phyloP scores from a whole-genome alignment of 441 rosid genomes.

The Kokia cookei region DNA sequence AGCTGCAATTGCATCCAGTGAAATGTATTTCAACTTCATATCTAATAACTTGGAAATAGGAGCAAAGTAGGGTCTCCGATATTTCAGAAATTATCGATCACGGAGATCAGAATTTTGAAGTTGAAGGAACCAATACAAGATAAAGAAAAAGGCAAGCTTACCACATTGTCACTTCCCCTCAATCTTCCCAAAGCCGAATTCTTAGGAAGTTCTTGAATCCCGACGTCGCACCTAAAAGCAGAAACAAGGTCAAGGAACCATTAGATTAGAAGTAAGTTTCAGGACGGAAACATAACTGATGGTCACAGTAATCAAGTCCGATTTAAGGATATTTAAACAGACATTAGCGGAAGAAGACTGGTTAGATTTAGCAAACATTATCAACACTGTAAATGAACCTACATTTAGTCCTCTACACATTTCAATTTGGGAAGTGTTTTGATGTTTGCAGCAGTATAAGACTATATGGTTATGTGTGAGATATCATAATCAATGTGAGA shows the following conservation, averaged over 20 bases:
- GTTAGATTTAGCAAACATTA: not conserved
- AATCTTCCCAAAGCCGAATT: conserved; percentile 82
- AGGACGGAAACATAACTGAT: not conserved
- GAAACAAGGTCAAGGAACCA: not conserved
- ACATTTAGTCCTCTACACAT: not conserved
- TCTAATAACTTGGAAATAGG: not conserved
- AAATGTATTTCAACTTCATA: not conserved
- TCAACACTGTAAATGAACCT: not conserved
- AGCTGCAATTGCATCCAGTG: conserved; percentile 35
- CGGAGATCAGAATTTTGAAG: not conserved
- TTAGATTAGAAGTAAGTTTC: not conserved
- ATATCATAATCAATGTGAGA: not conserved
- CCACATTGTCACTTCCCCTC: conserved; percentile 94
- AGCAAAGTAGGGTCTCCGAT: not conserved
- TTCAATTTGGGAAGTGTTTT: not conserved
- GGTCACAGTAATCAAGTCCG: not conserved
- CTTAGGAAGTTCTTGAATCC: conserved; percentile 81
- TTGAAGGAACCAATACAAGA: not conserved
- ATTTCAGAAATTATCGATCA: not conserved
- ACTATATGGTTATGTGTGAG: not conserved
- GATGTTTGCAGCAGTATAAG: not conserved
- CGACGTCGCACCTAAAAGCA: conserved; percentile 70
- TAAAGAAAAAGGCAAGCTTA: conserved; percentile 20
- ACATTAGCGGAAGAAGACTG: not conserved
- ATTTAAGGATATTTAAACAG: not conserved